phyloP scores from a whole-genome alignment of 352 stramenopile genomes.

The Globisporangium rhizosaccharum region DNA sequence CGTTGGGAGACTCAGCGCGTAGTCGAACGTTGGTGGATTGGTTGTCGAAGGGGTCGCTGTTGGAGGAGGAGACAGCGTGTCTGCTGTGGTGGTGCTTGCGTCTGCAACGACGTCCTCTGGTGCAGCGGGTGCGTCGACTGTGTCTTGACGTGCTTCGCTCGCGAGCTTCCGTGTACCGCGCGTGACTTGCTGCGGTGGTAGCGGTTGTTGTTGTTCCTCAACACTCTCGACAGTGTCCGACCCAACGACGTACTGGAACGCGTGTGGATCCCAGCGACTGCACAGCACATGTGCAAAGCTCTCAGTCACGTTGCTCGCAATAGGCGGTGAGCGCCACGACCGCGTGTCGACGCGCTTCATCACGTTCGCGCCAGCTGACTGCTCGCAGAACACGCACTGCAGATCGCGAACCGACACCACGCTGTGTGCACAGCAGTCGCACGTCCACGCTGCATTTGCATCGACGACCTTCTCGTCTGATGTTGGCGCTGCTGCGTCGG shows the following conservation, averaged over 20 bases:
- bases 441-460: constrained; percentile 22
- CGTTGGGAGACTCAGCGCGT: constrained; percentile 11
- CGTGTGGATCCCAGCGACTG: constrained; percentile 40
- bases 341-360: constrained; percentile 28
- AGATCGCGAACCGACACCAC: constrained; percentile 13
- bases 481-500: background rate
- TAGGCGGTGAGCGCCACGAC: constrained; percentile 1
- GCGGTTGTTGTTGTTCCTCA: constrained; percentile 6
- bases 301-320: background rate
- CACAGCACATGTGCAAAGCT: constrained; percentile 43
- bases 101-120: background rate
- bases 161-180: background rate
- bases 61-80: background rate
- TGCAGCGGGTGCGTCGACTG: background rate
- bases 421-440: constrained; percentile 31
- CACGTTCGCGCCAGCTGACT: constrained; percentile 10
- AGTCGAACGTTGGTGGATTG: constrained; percentile 10
- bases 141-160: background rate
- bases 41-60: background rate
- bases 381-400: constrained; percentile 40
- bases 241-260: constrained; percentile 5
- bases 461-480: background rate
- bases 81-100: background rate
- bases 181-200: constrained; percentile 4
- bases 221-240: background rate